Base-by-base conservation (phyloP, 73 alveolate species). In the Paramecium caudatum region DNA sequence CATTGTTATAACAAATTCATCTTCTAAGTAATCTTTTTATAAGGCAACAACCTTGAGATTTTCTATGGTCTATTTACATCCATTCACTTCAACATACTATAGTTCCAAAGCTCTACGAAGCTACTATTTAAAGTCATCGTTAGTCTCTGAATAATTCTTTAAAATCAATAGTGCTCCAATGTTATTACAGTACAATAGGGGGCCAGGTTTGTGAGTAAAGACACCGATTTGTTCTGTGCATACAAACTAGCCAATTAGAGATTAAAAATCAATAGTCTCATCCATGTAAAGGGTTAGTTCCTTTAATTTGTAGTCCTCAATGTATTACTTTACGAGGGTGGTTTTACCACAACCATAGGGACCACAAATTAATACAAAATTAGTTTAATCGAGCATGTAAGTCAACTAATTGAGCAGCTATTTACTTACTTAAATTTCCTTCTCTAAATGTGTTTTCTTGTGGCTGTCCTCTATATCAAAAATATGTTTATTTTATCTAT, bases 141-240 rank as follows among this genome's bases (percentile, higher is more conserved):
- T 37, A 48, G 91, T 81, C 37, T 83, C 82, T 12, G 70, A 80
- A 25, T 82, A 87, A 36, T 91, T 81, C 43, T 96, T 91, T 17
- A 96, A 85, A 1, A 96, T 61, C 17, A 96, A 82, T 94, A 95
- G 82, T 13, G 62, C 65, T 10, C 99, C 99, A 12, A 90, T 63
- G 83, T 91, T 94, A 16, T 93, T 95, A 13, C 98, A 97, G 4
- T 83, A 82, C 23, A 97, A 91, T 46, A 96, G 86, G 6, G 97
- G 97, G 2, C 99, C 99, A 61, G 95, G 91, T 68, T 93, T 93
- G 82, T 92, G 95, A 5, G 81, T 92, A 84, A 96, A 94, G 15
- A 93, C 97, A 39, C 98, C 98, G 25, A 91, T 80, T 17, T 88
- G 17, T 82, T 96, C 98, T 41, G 95, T 82, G 83, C 97, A 95